Evolutionary conservation across 441 rosid genomes (phyloP).

Genomic region (Populus hybrid): DNA sequence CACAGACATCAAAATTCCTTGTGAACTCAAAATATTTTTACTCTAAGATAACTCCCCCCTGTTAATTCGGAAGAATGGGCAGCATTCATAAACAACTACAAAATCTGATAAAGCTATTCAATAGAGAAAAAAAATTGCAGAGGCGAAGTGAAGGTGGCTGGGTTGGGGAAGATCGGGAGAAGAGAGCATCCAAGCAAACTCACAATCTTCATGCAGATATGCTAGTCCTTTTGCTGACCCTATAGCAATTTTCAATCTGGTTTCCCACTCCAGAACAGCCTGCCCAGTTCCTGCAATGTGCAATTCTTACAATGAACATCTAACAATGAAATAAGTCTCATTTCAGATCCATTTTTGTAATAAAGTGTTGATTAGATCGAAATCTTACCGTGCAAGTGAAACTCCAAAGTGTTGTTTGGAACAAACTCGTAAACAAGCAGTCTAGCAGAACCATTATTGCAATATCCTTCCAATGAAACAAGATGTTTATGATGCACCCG

Average conservation of each 20-base stretch:
- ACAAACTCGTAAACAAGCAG: slow-evolving; percentile 93
- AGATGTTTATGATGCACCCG: slow-evolving; percentile 89
- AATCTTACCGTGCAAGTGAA: slow-evolving; percentile 72
- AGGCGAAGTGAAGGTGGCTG: not conserved
- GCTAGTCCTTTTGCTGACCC: slow-evolving; percentile 93
- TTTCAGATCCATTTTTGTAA: not conserved
- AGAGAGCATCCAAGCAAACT: slow-evolving; percentile 19
- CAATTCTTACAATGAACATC: not conserved
- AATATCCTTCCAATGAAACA: slow-evolving; percentile 81
- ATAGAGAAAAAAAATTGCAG: not conserved
- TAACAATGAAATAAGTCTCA: not conserved
- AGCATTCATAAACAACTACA: not conserved
- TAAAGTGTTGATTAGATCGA: not conserved
- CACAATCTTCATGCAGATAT: slow-evolving; percentile 93
- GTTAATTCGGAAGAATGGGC: not conserved
- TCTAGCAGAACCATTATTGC: slow-evolving; percentile 58
- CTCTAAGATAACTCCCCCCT: not conserved
- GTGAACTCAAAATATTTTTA: not conserved
- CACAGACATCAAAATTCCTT: too few relatives aligned
- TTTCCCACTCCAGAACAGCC: slow-evolving; percentile 63
- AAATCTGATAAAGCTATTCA: not conserved
- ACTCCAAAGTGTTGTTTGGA: slow-evolving; percentile 73
- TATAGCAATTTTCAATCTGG: slow-evolving; percentile 73
- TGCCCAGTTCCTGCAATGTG: slow-evolving; percentile 39
- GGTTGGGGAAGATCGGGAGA: not conserved